A percentile compares a stretch with the other conserved stretches of the same genome.
Conservation (phyloP, 2,329 filamentous ascomycete genomes). For the Cytospora piceae region DNA sequence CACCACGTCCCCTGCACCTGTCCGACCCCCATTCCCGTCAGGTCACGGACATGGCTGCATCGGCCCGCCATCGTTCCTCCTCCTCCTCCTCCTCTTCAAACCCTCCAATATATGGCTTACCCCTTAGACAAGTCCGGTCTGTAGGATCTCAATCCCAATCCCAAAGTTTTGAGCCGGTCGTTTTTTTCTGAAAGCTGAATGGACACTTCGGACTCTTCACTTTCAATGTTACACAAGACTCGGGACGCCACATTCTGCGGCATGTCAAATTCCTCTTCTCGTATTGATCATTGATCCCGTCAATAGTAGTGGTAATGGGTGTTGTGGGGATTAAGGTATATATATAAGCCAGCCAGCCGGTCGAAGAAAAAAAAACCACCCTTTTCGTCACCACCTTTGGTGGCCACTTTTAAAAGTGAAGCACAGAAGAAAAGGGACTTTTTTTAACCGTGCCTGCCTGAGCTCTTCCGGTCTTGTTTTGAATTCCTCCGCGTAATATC, state of each 20-base stretch:
- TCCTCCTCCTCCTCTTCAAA: no score
- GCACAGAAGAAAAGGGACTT: neutral
- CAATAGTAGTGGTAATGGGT: neutral
- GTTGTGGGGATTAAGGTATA: neutral
- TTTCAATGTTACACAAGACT: neutral
- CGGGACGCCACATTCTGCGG: neutral
- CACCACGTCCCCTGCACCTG: neutral
- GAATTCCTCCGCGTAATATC: neutral
- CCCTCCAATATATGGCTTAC: no score
- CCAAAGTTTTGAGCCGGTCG: neutral
- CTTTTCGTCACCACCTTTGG: neutral
- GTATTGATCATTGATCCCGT: neutral
- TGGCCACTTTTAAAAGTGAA: neutral
- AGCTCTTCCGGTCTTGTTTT: neutral
- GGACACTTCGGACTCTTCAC: neutral
- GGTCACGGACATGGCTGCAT: neutral
- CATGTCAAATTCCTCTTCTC: neutral
- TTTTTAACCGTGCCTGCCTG: neutral
- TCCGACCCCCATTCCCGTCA: neutral
- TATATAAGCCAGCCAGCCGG: conserved; percentile 1
- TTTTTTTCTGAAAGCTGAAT: neutral
- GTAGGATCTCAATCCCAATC: neutral
- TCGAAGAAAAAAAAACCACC: no score
- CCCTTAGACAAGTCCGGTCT: neutral
- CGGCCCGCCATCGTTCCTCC: neutral